A percentile compares a stretch with the other conserved stretches of the same genome.
Evolutionary conservation across 2,329 filamentous ascomycete species (phyloP).

Genomic region (Septoria petroselini): DNA sequence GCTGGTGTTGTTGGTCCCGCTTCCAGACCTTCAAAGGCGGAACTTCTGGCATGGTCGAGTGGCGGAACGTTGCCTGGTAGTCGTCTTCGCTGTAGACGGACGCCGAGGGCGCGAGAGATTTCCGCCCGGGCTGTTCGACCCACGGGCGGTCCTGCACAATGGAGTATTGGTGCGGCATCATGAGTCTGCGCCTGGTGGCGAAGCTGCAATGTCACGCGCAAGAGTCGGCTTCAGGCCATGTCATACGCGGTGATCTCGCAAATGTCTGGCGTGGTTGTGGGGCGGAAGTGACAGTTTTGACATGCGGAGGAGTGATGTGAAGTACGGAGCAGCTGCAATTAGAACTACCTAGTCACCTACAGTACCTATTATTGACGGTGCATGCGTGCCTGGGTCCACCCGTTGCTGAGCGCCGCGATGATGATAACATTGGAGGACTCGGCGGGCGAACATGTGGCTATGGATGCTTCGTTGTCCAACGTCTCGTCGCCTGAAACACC

Average conservation of each 20-base stretch:
- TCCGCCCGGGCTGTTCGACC: conserved; percentile 22
- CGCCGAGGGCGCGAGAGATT: conserved; percentile 36
- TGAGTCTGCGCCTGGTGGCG: not conserved
- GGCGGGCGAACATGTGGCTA: not conserved
- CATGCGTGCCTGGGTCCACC: too few species aligned
- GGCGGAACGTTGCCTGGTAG: conserved; percentile 14
- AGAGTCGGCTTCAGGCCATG: too few species aligned
- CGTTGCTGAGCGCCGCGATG: too few species aligned
- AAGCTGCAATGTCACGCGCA: too few species aligned
- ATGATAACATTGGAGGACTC: not conserved
- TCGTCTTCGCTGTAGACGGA: conserved; percentile 41
- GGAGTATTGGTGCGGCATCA: conserved; percentile 39
- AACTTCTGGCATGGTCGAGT: conserved; percentile 25
- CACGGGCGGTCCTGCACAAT: conserved; percentile 33
- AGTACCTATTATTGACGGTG: too few species aligned
- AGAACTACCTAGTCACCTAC: too few species aligned
- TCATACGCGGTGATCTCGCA: too few species aligned
- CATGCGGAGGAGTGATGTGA: too few species aligned
- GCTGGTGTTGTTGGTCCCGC: conserved; percentile 25
- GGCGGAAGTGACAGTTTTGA: too few species aligned
- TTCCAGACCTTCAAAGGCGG: conserved; percentile 24
- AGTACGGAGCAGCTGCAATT: too few species aligned
- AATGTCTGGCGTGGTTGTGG: too few species aligned
- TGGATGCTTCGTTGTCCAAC: not conserved
- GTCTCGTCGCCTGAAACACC: too few species aligned